Evolutionary conservation across 176 grass and related monocot genomes (phyloP).

Genomic region (Hsuehochloa calcarea): DNA sequence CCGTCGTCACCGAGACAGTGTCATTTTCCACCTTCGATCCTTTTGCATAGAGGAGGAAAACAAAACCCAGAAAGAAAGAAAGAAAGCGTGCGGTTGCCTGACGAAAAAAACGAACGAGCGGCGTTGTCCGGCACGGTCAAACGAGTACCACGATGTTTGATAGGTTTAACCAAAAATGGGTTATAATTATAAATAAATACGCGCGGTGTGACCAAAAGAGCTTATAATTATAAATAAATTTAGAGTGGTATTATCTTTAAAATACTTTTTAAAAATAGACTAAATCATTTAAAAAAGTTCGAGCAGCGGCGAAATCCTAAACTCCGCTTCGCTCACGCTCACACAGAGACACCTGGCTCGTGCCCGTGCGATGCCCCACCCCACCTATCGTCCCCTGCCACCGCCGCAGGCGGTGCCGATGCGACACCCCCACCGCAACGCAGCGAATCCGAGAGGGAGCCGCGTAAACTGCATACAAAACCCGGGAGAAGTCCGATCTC

Average conservation of each 20-base stretch:
- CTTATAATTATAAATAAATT: no score
- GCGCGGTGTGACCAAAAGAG: no score
- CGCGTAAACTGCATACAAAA: constrained; percentile 30
- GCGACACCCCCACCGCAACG: background rate
- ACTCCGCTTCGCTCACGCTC: background rate
- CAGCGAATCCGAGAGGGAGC: constrained; percentile 18
- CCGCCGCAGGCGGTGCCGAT: background rate
- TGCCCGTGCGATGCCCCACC: background rate
- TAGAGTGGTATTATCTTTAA: no score
- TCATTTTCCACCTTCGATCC: background rate
- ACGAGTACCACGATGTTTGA: no score
- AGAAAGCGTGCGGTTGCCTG: background rate
- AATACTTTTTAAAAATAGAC: no score
- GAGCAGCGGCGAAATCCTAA: background rate
- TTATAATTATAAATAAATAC: no score
- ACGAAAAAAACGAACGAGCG: background rate
- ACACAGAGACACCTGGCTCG: no score
- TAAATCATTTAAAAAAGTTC: no score
- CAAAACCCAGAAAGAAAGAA: background rate
- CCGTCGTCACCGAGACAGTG: background rate
- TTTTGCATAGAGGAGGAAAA: background rate
- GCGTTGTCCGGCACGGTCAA: background rate
- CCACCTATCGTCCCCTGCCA: background rate
- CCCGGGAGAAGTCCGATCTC: constrained; percentile 36
- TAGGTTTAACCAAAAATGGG: no score